These are phyloP conservation scores for Aspergillus nidulans DNA, from an alignment of 495 filamentous ascomycete genomes.

Conservation along the genomic window DNA sequence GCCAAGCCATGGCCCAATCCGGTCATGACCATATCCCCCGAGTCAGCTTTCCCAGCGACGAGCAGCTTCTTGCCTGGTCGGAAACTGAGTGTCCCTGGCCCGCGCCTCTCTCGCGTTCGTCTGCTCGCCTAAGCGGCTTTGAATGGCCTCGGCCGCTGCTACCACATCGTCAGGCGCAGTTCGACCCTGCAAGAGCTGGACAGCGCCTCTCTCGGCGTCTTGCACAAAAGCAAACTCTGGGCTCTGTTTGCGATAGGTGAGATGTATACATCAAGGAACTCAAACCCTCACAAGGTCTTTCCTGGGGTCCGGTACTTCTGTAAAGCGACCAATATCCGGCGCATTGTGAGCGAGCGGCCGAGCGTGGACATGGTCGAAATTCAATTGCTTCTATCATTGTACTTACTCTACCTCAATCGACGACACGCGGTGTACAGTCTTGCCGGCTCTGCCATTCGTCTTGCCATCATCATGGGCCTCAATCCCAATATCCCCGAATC, in stretches of 20 bases:
- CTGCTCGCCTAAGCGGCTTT: slow-evolving; percentile 24
- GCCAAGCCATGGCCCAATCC: slow-evolving; percentile 24
- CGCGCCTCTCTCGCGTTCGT: slow-evolving; percentile 20
- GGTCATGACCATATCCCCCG: slow-evolving; percentile 24
- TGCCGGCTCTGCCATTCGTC: slow-evolving; percentile 27
- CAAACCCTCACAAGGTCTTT: slow-evolving; percentile 16
- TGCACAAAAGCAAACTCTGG: slow-evolving; percentile 11
- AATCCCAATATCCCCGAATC: slow-evolving; percentile 30
- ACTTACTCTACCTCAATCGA: slow-evolving; percentile 30
- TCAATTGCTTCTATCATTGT: slow-evolving; percentile 27
- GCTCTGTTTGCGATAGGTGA: slow-evolving; percentile 29
- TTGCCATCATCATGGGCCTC: slow-evolving; percentile 26
- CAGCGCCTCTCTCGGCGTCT: slow-evolving; percentile 13
- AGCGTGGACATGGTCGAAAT: slow-evolving; percentile 24
- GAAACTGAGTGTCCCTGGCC: slow-evolving; percentile 22
- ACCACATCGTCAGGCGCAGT: slow-evolving; percentile 27
- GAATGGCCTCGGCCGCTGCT: slow-evolving; percentile 26
- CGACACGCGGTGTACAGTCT: slow-evolving; percentile 29
- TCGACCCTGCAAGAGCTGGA: slow-evolving; percentile 16
- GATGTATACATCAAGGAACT: slow-evolving; percentile 23
- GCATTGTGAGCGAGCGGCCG: slow-evolving; percentile 28
- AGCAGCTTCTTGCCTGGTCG: slow-evolving; percentile 9
- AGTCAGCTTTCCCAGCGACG: slow-evolving; percentile 25
- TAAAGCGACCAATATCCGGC: slow-evolving; percentile 27
- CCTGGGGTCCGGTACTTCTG: slow-evolving; percentile 30